phyloP scores from a whole-genome alignment of 768 basidiomycete genomes.

The Pleurotus salmoneostramineus region DNA sequence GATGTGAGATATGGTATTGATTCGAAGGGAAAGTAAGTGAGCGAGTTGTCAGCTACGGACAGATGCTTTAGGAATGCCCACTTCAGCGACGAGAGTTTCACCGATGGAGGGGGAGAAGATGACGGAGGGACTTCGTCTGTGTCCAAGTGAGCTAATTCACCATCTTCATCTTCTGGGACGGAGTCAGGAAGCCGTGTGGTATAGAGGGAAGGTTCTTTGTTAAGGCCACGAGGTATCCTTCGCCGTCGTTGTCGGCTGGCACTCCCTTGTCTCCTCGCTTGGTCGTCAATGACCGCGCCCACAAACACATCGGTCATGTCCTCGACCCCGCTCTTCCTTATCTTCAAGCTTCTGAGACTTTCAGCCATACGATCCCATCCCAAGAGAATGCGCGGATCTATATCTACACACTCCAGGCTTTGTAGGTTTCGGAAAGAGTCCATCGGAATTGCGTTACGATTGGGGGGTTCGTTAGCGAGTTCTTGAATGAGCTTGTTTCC shows the following conservation, averaged over 20 bases:
- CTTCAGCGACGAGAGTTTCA: slow-evolving; percentile 50
- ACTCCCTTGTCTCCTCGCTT: slow-evolving; percentile 57
- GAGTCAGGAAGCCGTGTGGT: slow-evolving; percentile 51
- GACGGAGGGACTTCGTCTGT: slow-evolving; percentile 6
- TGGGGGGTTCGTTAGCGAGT: slow-evolving; percentile 63
- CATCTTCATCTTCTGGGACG: slow-evolving; percentile 45
- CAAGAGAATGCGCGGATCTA: slow-evolving; percentile 77
- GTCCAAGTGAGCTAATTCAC: slow-evolving; percentile 12
- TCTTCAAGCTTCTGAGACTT: slow-evolving; percentile 66
- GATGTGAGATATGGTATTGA: slow-evolving; percentile 65
- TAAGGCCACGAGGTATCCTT: slow-evolving; percentile 33
- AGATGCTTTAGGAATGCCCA: slow-evolving; percentile 79
- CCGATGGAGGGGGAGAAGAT: slow-evolving; percentile 24
- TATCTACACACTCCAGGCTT: slow-evolving; percentile 67
- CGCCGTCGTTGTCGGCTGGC: slow-evolving; percentile 41
- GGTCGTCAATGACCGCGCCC: slow-evolving; percentile 75
- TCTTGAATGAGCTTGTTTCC: slow-evolving; percentile 65
- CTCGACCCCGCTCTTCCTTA: slow-evolving; percentile 77
- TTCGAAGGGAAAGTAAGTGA: slow-evolving; percentile 76
- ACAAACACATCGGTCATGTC: slow-evolving; percentile 78
- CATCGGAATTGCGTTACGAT: slow-evolving; percentile 74
- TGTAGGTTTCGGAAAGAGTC: slow-evolving; percentile 84
- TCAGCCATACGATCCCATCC: slow-evolving; percentile 83
- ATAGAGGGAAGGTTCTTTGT: slow-evolving; percentile 42
- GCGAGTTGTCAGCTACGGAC: slow-evolving; percentile 73